Base-by-base conservation (phyloP, 2,329 filamentous ascomycete species). In the Cladosporium austrohemisphaericum region DNA sequence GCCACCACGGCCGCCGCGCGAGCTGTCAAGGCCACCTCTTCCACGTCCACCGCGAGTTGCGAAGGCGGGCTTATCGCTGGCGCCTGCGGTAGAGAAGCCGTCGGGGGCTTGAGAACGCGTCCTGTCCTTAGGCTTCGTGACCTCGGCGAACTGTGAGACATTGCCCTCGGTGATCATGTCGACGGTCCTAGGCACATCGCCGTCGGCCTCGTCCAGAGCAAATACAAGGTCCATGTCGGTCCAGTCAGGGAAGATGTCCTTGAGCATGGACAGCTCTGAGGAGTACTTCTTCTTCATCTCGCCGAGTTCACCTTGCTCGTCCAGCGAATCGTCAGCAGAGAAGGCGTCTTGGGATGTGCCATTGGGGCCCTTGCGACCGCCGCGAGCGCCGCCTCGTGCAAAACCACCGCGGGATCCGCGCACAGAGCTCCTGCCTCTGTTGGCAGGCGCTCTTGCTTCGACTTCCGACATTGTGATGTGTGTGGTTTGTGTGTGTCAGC, bases 181-280 rank as follows among this genome's bases (percentile, higher is more conserved):
- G 65, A 88, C 86, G 57, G 86, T 82, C 61, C 80, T 72, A 60
- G 86, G 80, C 63, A 89, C 76, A 70, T 77, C 86, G 62, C 87
- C 88, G 62, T 88, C 80, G 50, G 85, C 86, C 76, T 98, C 93
- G 70, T 95, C 83, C 52, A 98, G 78, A 55, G 91, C 91, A 68
- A 93, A 93, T 57, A 97, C 83, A 56, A 97, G 82, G 69, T 97
- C 92, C 69, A 91, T 88, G 65, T 95, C 88, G 61, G 90, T 92
- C 93, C 92, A 97, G 71, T 90, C 86, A 52, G 88, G 83, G 75
- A 95, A 96, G 75, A 97, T 84, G 70, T 95, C 91, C 74, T 88
- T 90, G 68, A 98, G 83, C 63, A 85, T 83, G 55, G 77, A 77
- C 61, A 95, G 80, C 74, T 92, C 88, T 64, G 76, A 75, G 64